These are phyloP conservation scores for Coprinopsis strossmayeri DNA, from an alignment of 768 basidiomycete genomes.

Conservation along the genomic window DNA sequence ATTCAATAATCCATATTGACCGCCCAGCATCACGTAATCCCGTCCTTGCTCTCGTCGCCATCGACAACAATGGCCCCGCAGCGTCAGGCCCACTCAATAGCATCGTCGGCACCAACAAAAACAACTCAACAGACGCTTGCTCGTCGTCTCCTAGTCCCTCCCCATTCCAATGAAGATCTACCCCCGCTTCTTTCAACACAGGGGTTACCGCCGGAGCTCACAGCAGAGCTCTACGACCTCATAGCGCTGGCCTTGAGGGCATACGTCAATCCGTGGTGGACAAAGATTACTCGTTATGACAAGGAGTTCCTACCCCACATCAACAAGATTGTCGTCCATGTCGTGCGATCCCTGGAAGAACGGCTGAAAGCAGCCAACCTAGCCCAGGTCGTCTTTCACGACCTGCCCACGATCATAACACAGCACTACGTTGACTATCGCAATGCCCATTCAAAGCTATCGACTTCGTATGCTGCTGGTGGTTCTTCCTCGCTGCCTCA, in stretches of 20 bases:
- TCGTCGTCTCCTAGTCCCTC: slow-evolving; percentile 60
- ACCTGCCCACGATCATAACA: slow-evolving; percentile 58
- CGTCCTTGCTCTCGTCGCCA: slow-evolving; percentile 1
- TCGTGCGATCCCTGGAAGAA: slow-evolving; percentile 55
- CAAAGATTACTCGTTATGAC: slow-evolving; percentile 76
- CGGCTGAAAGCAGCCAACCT: slow-evolving; percentile 53
- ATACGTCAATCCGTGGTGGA: slow-evolving; percentile 82
- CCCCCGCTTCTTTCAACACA: slow-evolving; percentile 48
- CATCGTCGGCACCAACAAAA: slow-evolving; percentile 16
- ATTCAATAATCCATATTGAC: too few species aligned
- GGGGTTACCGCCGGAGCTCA: slow-evolving; percentile 45
- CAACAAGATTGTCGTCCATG: slow-evolving; percentile 46
- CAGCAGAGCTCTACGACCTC: slow-evolving; percentile 69
- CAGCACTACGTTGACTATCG: slow-evolving; percentile 81
- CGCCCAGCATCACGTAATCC: too few species aligned
- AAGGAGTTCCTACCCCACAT: slow-evolving; percentile 76
- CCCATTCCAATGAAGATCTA: slow-evolving; percentile 31
- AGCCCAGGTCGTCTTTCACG: slow-evolving; percentile 50
- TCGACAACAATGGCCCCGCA: slow-evolving; percentile 21
- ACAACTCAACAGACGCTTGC: slow-evolving; percentile 33
- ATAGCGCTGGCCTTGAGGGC: slow-evolving; percentile 76
- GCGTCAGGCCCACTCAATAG: slow-evolving; percentile 16
- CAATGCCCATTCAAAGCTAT: slow-evolving; percentile 52
- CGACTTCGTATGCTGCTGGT: slow-evolving; percentile 65
- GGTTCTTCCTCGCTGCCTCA: slow-evolving; percentile 54